Conservation (phyloP, 371 early-diverging fungal genomes). For the Rhizopus stolonifer region DNA sequence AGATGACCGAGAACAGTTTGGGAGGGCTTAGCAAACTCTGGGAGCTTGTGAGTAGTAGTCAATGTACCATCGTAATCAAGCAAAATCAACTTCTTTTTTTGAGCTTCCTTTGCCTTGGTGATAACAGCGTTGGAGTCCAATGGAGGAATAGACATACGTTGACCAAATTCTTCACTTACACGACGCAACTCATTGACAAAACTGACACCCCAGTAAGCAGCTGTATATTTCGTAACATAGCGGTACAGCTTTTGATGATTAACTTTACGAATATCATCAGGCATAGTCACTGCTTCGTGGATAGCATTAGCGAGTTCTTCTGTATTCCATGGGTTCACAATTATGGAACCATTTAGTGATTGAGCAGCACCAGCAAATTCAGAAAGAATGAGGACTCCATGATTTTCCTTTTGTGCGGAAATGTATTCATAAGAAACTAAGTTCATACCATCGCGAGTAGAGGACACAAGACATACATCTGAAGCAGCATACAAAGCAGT, state of each 20-base stretch:
- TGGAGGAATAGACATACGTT: constrained; percentile 68
- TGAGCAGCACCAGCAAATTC: constrained; percentile 99
- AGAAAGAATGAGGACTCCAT: constrained; percentile 96
- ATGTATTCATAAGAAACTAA: constrained; percentile 98
- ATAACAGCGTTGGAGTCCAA: constrained; percentile 51
- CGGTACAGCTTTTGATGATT: constrained; percentile 92
- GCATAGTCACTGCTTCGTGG: constrained; percentile 92
- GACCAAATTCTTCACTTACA: constrained; percentile 71
- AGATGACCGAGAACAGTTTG: constrained; percentile 67
- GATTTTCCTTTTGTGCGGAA: constrained; percentile 88
- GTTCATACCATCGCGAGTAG: constrained; percentile 99
- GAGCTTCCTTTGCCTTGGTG: constrained; percentile 38
- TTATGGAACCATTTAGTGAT: constrained; percentile 93
- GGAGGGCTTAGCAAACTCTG: constrained; percentile 88
- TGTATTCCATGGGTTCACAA: constrained; percentile 99
- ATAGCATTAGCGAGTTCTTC: constrained; percentile 93
- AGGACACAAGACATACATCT: constrained; percentile 97
- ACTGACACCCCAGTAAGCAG: constrained; percentile 96
- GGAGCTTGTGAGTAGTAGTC: constrained; percentile 78
- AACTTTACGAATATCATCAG: constrained; percentile 70
- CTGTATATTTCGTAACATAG: constrained; percentile 97
- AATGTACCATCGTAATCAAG: constrained; percentile 96
- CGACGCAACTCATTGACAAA: constrained; percentile 86
- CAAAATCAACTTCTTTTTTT: constrained; percentile 69
- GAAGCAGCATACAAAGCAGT: constrained; percentile 94